phyloP scores from a whole-genome alignment of 1,139 yeast species.

The Kluyveromyces sp. region DNA sequence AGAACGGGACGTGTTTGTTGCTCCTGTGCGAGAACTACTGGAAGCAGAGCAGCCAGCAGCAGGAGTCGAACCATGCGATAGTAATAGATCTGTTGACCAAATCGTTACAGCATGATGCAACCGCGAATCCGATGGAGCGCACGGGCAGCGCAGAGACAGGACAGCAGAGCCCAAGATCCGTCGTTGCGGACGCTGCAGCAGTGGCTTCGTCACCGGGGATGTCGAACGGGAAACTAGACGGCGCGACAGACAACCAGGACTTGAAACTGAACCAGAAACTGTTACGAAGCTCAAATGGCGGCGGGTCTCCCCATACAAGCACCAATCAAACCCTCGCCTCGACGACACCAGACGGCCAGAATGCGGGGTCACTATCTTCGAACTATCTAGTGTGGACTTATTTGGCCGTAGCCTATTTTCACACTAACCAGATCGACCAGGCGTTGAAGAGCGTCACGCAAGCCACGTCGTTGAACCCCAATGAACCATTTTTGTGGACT shows the following conservation, averaged over 20 bases:
- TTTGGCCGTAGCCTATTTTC: slow-evolving; percentile 9
- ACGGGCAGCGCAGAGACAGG: not conserved
- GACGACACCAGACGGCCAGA: no score
- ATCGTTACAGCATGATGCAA: slow-evolving; percentile 9
- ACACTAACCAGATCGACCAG: slow-evolving; percentile 6
- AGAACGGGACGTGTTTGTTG: slow-evolving; percentile 5
- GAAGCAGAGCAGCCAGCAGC: slow-evolving; percentile 6
- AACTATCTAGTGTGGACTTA: slow-evolving; percentile 14
- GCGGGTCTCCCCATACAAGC: no score
- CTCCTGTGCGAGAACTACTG: slow-evolving; percentile 6
- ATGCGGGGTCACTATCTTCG: slow-evolving; percentile 1
- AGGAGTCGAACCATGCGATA: slow-evolving; percentile 12
- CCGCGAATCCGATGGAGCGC: not conserved
- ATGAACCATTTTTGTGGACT: slow-evolving; percentile 9
- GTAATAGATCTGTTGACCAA: slow-evolving; percentile 16
- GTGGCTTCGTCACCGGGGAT: no score
- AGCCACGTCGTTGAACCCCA: slow-evolving; percentile 6
- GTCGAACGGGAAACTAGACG: no score
- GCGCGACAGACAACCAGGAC: no score
- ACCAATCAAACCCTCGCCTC: no score
- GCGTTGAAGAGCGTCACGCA: slow-evolving; percentile 7
- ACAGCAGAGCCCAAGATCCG: not conserved
- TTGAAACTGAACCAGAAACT: no score
- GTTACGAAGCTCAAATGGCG: no score
- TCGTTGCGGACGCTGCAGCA: no score